Conservation (phyloP, 345 rosid species). For the Mallotus nudiflorus region DNA sequence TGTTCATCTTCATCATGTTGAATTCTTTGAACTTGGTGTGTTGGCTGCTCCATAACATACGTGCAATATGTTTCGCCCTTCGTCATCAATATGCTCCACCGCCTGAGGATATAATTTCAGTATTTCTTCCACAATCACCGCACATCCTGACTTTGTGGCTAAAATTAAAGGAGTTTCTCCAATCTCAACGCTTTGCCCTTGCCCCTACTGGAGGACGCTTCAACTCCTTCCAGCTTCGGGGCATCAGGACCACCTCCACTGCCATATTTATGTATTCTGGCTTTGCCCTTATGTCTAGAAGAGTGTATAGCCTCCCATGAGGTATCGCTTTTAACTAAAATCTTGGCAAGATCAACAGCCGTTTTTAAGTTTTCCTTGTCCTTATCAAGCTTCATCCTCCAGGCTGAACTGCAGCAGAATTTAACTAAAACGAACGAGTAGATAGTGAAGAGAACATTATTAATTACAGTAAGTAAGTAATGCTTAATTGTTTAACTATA, state of each 20-base stretch:
- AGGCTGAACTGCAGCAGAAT: neutral
- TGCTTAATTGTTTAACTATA: no score
- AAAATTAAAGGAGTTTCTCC: slow-evolving; percentile 18
- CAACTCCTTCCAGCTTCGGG: neutral
- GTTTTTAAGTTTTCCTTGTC: neutral
- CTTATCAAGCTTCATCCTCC: neutral
- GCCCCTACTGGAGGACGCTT: neutral
- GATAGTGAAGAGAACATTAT: neutral
- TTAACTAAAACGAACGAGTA: neutral
- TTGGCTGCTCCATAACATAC: no score
- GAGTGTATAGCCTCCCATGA: slow-evolving; percentile 1
- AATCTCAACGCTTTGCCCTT: no score
- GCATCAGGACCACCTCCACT: neutral
- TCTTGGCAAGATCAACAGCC: slow-evolving; percentile 4
- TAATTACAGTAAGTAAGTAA: no score
- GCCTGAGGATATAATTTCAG: slow-evolving; percentile 15
- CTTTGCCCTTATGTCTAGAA: neutral
- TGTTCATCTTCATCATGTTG: no score
- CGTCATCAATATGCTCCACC: slow-evolving; percentile 17
- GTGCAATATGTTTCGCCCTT: slow-evolving; percentile 27
- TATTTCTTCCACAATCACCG: slow-evolving; percentile 13
- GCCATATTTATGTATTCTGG: neutral
- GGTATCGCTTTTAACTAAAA: slow-evolving; percentile 6
- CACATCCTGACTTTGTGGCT: slow-evolving; percentile 16
- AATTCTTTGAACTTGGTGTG: no score